phyloP scores from a whole-genome alignment of 495 filamentous ascomycete species.

The Aspergillus hancockii region DNA sequence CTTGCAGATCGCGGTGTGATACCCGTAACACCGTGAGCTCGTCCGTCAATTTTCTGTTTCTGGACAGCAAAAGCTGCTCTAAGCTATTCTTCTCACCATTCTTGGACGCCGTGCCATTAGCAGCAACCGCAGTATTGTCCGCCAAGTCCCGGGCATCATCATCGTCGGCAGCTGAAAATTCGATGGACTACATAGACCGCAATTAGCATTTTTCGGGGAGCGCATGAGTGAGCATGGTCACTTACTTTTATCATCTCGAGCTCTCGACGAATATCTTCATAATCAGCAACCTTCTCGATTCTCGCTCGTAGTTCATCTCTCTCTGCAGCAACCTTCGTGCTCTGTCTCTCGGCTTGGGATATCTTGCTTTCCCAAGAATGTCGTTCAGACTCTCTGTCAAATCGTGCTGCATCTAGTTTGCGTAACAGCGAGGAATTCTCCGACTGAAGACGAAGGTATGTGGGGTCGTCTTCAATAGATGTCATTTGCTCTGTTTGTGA shows the following conservation, averaged over 20 bases:
- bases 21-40: slow-evolving; percentile 91
- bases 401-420: slow-evolving; percentile 77
- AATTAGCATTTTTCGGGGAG: slow-evolving; percentile 13
- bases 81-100: slow-evolving; percentile 65
- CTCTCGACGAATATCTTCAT: slow-evolving; percentile 93
- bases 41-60: slow-evolving; percentile 94
- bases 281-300: slow-evolving; percentile 87
- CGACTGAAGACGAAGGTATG: slow-evolving; percentile 79
- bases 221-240: background rate
- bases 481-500: slow-evolving; percentile 56
- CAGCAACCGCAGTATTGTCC: slow-evolving; percentile 30
- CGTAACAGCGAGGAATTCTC: slow-evolving; percentile 90
- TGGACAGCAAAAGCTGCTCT: slow-evolving; percentile 85
- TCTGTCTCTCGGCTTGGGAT: slow-evolving; percentile 44
- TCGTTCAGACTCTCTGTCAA: slow-evolving; percentile 79
- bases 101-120: slow-evolving; percentile 58
- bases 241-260: slow-evolving; percentile 85
- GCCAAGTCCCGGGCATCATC: slow-evolving; percentile 54
- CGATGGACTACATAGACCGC: slow-evolving; percentile 68
- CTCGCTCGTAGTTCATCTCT: slow-evolving; percentile 74
- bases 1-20: slow-evolving; percentile 89
- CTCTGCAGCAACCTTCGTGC: slow-evolving; percentile 62
- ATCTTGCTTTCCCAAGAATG: slow-evolving; percentile 71
- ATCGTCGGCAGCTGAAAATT: slow-evolving; percentile 89
- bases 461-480: slow-evolving; percentile 80